Evolutionary conservation across 2,329 filamentous ascomycete genomes (phyloP).

Genomic region (Fusarium sterilihyphosum): DNA sequence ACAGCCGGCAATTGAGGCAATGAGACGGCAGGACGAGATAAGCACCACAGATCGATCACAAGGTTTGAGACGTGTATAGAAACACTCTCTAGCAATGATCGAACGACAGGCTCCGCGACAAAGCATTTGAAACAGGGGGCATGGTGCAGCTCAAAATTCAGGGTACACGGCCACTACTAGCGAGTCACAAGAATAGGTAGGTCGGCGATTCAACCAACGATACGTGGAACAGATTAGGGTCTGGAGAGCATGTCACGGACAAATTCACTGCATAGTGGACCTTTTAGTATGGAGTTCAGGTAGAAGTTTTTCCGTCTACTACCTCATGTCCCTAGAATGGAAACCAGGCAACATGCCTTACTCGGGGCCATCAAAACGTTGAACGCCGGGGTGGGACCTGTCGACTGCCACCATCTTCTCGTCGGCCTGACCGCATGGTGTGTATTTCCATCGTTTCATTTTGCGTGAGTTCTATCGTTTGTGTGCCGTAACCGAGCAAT

Average conservation of each 20-base stretch:
- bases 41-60: neutral
- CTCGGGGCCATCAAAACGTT: constrained; percentile 36
- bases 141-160: neutral
- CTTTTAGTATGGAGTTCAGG: constrained; percentile 20
- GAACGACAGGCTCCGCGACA: neutral
- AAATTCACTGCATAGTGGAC: neutral
- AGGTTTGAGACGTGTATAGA: neutral
- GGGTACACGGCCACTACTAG: neutral
- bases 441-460: constrained; percentile 42
- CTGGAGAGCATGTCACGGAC: neutral
- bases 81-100: neutral
- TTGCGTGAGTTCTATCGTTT: constrained; percentile 39
- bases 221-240: neutral
- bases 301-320: constrained; percentile 17
- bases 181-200: neutral
- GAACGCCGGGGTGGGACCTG: constrained; percentile 12
- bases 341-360: constrained; percentile 32
- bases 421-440: constrained; percentile 35
- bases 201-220: neutral
- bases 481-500: constrained; percentile 35
- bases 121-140: constrained; percentile 9
- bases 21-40: neutral
- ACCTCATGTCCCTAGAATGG: constrained; percentile 22
- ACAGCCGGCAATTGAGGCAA: neutral
- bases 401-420: constrained; percentile 27